phyloP scores from a whole-genome alignment of 2,329 filamentous ascomycete species.

The Beauveria sp. region DNA sequence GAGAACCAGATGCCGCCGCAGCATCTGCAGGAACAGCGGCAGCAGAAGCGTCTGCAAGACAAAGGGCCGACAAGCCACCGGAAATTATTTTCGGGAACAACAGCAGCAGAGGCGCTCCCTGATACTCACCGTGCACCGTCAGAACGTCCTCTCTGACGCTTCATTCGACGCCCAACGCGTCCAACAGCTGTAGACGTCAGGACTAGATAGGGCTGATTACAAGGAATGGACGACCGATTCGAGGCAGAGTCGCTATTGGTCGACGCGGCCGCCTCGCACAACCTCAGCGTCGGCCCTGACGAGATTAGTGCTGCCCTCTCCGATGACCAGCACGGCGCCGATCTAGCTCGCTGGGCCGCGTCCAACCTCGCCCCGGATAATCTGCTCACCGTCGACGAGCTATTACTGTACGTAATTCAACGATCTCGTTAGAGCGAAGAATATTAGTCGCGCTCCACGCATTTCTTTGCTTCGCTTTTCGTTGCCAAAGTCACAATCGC shows the following conservation, averaged over 20 bases:
- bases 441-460: background rate
- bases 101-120: background rate
- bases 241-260: slow-evolving; percentile 27
- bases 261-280: slow-evolving; percentile 24
- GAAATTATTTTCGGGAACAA: background rate
- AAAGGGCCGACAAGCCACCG: too few relatives aligned
- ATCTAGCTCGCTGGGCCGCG: slow-evolving; percentile 40
- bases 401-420: slow-evolving; percentile 36
- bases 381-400: slow-evolving; percentile 46
- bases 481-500: background rate
- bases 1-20: background rate
- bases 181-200: background rate
- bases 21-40: background rate
- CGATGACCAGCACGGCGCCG: slow-evolving; percentile 26
- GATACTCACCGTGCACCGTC: too few relatives aligned
- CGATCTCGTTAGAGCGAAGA: too few relatives aligned
- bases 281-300: slow-evolving; percentile 25
- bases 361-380: slow-evolving; percentile 42
- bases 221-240: slow-evolving; percentile 21
- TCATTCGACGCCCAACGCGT: background rate
- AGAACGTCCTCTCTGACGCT: background rate
- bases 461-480: background rate
- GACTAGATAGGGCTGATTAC: slow-evolving; percentile 9
- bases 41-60: too few relatives aligned
- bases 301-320: slow-evolving; percentile 30